phyloP scores from a whole-genome alignment of 1,284 basidiomycete species.

The Phlebopus sp. region DNA sequence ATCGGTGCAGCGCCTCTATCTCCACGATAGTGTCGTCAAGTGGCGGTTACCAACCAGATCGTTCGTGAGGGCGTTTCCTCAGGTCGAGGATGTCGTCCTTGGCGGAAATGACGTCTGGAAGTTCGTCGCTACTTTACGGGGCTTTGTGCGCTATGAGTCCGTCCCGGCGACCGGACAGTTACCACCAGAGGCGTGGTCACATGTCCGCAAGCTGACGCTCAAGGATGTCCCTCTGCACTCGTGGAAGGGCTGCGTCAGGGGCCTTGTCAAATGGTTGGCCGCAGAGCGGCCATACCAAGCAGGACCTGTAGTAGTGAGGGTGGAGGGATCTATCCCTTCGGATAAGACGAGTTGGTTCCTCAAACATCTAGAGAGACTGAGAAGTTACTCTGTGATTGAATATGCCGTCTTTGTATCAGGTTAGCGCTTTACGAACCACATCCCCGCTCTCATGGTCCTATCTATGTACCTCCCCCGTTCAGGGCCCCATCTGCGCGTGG shows the following conservation, averaged over 20 bases:
- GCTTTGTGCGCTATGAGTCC: slow-evolving; percentile 7
- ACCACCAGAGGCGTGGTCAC: neutral
- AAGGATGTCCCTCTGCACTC: neutral
- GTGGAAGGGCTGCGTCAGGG: neutral
- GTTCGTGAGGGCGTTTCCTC: slow-evolving; percentile 19
- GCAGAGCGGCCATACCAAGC: neutral
- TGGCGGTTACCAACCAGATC: slow-evolving; percentile 18
- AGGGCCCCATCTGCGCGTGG: too few relatives aligned
- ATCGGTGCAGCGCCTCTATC: slow-evolving; percentile 13
- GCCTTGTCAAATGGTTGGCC: neutral
- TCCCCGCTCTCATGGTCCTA: too few relatives aligned
- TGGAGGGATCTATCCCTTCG: neutral
- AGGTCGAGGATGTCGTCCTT: slow-evolving; percentile 17
- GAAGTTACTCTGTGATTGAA: neutral
- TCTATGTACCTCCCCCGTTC: too few relatives aligned
- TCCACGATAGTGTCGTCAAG: slow-evolving; percentile 15
- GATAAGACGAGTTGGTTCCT: neutral
- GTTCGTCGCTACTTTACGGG: slow-evolving; percentile 16
- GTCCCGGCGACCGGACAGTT: too few relatives aligned
- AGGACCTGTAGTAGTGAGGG: neutral
- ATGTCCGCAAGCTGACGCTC: neutral
- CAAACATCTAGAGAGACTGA: neutral
- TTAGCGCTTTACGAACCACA: neutral
- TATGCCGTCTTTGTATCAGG: neutral
- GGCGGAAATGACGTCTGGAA: slow-evolving; percentile 14